Evolutionary conservation across 1,139 yeast genomes (phyloP), one percentile per base, ranked within the genome.

Genomic region (Candida albicans): DNA sequence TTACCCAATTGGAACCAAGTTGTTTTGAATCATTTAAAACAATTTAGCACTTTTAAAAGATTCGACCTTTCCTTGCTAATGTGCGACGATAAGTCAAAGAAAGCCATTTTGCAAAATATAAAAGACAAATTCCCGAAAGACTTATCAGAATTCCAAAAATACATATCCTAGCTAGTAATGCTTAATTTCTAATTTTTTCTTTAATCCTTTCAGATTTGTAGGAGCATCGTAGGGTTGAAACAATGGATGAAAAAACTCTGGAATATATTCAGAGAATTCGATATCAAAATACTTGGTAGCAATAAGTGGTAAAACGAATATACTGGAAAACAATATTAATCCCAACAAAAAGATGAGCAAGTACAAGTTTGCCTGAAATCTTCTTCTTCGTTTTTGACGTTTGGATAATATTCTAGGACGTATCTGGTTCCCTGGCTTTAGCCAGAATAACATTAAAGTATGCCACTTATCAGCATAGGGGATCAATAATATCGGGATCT

Each of bases 371-470:
- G 64, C 47, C 61, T 71, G 58, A 7, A 56, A 48, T 33, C 65
- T 56, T 26, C 69, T 57, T 8, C 50, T 55, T 26, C 64, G 43
- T 63, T 64, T 39, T 59, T 62, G 52, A 55, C 66, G 54, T 75
- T 70, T 48, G 49, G 68, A 57, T 12, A 67, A 52, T 14, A 69
- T 53, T 46, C 77, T 61, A 44, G 77, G 62, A 39, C 77, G 63
- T 37, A 77, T 58, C 52, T 80, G 77, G 49, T 69, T 61, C 1
- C 77, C 73, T 1, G 96, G 96, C 40, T 73, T 76, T 42, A 88
- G 67, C 97, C 96, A 90, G 60, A 89, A 81, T 37, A 90, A 68
- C 75, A 87, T 76, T 63, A 84, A 68, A 1, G 95, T 80, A 58
- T 90, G 97, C 83, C 89, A 81, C 44, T 75, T 75, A 58, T 88